Evolutionary conservation across 2,329 filamentous ascomycete species (phyloP).

Genomic region (Xylariaceae sp.): DNA sequence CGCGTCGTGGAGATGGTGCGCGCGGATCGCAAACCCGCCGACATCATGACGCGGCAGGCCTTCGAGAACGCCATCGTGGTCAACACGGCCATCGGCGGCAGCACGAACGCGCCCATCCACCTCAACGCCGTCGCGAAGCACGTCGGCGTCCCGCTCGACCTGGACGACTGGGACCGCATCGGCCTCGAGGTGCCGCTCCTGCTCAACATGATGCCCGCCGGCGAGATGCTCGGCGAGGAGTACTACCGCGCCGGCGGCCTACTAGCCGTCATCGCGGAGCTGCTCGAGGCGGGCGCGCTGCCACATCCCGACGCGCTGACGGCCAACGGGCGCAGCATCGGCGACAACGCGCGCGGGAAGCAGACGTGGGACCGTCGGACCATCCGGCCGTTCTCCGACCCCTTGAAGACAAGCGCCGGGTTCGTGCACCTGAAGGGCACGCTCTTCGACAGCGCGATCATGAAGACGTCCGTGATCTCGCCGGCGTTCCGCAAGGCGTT

Average conservation of each 20-base stretch:
- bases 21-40: slow-evolving; percentile 55
- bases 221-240: slow-evolving; percentile 59
- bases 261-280: slow-evolving; percentile 58
- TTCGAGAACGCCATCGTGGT: slow-evolving; percentile 63
- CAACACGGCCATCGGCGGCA: slow-evolving; percentile 62
- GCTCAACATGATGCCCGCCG: slow-evolving; percentile 61
- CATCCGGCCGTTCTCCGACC: slow-evolving; percentile 52
- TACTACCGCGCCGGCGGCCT: slow-evolving; percentile 60
- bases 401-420: slow-evolving; percentile 55
- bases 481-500: slow-evolving; percentile 51
- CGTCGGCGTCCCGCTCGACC: slow-evolving; percentile 54
- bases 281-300: slow-evolving; percentile 54
- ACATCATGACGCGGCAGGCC: slow-evolving; percentile 60
- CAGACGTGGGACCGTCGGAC: slow-evolving; percentile 56
- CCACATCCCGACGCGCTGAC: slow-evolving; percentile 49
- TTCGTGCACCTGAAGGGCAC: slow-evolving; percentile 56
- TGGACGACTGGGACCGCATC: slow-evolving; percentile 60
- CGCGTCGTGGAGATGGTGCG: slow-evolving; percentile 58
- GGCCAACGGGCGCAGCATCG: slow-evolving; percentile 53
- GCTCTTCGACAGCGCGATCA: slow-evolving; percentile 57
- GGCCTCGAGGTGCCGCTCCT: slow-evolving; percentile 57
- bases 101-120: slow-evolving; percentile 63
- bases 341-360: slow-evolving; percentile 50
- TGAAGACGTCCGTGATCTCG: slow-evolving; percentile 59
- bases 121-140: slow-evolving; percentile 61